Percentiles rank a stretch among this genome's conserved stretches.
phyloP scores from a whole-genome alignment of 192 early-diverging fungal species.

The Coemansia sp. region DNA sequence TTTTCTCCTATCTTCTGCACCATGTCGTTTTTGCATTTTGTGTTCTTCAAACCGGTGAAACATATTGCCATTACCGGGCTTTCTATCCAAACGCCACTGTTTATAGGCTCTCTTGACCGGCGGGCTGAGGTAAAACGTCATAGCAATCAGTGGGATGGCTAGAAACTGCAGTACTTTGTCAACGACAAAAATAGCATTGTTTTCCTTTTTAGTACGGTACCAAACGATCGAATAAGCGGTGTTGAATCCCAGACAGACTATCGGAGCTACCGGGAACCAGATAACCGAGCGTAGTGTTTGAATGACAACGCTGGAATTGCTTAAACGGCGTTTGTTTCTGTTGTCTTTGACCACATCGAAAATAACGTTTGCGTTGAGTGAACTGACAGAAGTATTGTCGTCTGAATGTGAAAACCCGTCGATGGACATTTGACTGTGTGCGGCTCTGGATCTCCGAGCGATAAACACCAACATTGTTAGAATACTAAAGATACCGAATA shows the following conservation, averaged over 20 bases:
- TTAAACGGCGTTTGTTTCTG: conserved; percentile 11
- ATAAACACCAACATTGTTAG: conserved; percentile 11
- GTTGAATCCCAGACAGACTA: conserved; percentile 33
- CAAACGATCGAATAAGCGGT: conserved; percentile 25
- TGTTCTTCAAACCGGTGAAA: too few relatives aligned
- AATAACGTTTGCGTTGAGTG: conserved; percentile 1
- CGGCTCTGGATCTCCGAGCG: conserved; percentile 3
- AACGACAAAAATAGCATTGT: conserved; percentile 12
- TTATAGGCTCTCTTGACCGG: conserved; percentile 22
- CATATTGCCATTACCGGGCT: not conserved
- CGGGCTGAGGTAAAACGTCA: conserved; percentile 42
- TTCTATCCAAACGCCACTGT: conserved; percentile 14
- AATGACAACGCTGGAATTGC: conserved; percentile 20
- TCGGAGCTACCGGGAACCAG: conserved; percentile 42
- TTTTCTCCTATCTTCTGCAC: too few relatives aligned
- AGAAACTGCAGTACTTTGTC: conserved; percentile 42
- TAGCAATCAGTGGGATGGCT: conserved; percentile 19
- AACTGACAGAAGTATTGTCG: not conserved
- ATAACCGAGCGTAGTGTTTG: conserved; percentile 28
- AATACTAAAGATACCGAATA: conserved; percentile 28
- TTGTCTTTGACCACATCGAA: conserved; percentile 18
- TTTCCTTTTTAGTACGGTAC: conserved; percentile 12
- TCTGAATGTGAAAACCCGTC: not conserved
- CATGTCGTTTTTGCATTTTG: too few relatives aligned
- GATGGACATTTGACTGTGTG: conserved; percentile 12